Conservation (phyloP, 768 basidiomycete species). For the Suillus brevipes region DNA sequence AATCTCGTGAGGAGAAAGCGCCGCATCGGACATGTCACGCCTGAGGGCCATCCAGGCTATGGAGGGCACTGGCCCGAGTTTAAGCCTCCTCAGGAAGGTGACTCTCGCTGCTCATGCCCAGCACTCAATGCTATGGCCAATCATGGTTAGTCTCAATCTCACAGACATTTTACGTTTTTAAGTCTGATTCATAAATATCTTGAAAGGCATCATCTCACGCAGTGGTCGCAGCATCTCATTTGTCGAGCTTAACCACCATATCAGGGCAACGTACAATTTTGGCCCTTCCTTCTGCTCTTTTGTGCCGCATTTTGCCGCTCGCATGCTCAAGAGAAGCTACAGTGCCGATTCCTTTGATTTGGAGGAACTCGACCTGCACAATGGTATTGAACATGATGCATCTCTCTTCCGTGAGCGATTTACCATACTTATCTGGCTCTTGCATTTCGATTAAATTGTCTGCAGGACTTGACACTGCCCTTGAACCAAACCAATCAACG, state of each 20-base stretch:
- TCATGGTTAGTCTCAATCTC: conserved; percentile 54
- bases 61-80: conserved; percentile 76
- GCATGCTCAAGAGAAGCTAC: conserved; percentile 57
- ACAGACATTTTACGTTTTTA: background rate
- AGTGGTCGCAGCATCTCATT: conserved; percentile 75
- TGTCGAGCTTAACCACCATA: conserved; percentile 38
- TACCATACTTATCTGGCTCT: background rate
- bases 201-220: conserved; percentile 46
- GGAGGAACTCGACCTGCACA: conserved; percentile 68
- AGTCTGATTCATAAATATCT: background rate
- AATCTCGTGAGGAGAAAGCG: conserved; percentile 53
- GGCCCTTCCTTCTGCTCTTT: conserved; percentile 65
- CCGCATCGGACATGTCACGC: conserved; percentile 53
- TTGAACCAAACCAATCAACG: conserved; percentile 51
- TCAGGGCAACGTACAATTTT: conserved; percentile 69
- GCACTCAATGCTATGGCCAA: conserved; percentile 82
- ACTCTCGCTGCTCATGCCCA: conserved; percentile 74
- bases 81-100: conserved; percentile 53
- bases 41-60: conserved; percentile 53
- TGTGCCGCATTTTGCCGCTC: conserved; percentile 61
- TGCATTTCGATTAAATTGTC: conserved; percentile 5
- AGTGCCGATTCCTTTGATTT: conserved; percentile 60
- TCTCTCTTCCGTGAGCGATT: conserved; percentile 34
- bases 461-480: conserved; percentile 54
- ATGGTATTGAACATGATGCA: conserved; percentile 47